Conservation (phyloP, 257 asterid genomes). For the Cynanchum wilfordii region DNA sequence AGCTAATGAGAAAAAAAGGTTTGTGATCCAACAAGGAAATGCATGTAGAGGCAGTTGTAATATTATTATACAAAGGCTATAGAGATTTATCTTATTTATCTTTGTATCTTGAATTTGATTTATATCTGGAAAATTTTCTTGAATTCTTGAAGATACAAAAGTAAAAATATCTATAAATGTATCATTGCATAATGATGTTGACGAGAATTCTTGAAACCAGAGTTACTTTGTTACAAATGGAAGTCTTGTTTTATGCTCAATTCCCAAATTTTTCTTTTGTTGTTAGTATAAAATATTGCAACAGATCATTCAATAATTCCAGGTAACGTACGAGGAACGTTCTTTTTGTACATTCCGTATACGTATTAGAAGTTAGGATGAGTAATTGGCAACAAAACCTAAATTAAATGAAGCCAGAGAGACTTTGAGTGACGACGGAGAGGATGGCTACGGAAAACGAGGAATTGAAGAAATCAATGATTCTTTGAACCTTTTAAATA, state of each 20-base stretch:
- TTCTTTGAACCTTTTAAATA: too few relatives aligned
- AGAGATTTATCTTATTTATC: neutral
- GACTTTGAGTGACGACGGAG: too few relatives aligned
- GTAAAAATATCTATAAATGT: too few relatives aligned
- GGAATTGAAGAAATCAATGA: too few relatives aligned
- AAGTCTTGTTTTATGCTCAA: neutral
- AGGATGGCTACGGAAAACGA: too few relatives aligned
- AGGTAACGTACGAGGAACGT: conserved; percentile 5
- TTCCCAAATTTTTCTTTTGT: neutral
- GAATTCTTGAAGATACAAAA: too few relatives aligned
- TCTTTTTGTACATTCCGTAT: too few relatives aligned
- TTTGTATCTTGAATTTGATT: neutral
- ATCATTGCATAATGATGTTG: neutral
- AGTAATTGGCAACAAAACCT: too few relatives aligned
- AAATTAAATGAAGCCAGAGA: too few relatives aligned
- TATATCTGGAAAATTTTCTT: neutral
- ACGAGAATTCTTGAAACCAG: neutral
- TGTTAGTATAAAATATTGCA: neutral
- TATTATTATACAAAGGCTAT: neutral
- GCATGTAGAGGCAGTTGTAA: neutral
- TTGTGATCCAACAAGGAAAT: neutral
- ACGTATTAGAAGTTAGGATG: too few relatives aligned
- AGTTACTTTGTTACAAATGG: neutral
- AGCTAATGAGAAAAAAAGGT: neutral
- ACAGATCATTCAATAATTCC: neutral